Evolutionary conservation across 306 rosid species (phyloP).

Genomic region (Lupinus albus): DNA sequence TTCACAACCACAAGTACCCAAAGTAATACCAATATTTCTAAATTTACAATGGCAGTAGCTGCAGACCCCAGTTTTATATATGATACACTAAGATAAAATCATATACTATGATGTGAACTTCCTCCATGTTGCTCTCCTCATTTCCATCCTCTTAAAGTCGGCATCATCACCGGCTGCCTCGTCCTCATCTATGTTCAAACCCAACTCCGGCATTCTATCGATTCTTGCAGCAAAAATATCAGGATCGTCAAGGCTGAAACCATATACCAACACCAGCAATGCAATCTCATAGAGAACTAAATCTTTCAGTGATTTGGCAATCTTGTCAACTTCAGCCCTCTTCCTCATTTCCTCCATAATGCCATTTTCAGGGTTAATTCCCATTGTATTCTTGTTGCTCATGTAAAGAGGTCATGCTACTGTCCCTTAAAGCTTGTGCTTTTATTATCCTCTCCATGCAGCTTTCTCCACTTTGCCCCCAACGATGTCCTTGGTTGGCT

Average conservation of each 20-base stretch:
- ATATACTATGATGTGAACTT: conserved; percentile 41
- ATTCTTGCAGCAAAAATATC: conserved; percentile 56
- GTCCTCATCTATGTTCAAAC: conserved; percentile 57
- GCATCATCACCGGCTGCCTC: conserved; percentile 49
- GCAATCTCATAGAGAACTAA: conserved; percentile 59
- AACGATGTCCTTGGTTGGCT: conserved; percentile 52
- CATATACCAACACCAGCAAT: conserved; percentile 53
- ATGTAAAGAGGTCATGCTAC: conserved; percentile 62
- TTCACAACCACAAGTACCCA: neutral
- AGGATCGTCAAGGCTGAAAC: conserved; percentile 68
- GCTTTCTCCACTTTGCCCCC: conserved; percentile 65
- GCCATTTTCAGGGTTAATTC: conserved; percentile 67
- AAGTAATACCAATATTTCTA: neutral
- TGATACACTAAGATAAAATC: neutral
- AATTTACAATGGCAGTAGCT: neutral
- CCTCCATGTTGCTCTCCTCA: conserved; percentile 72
- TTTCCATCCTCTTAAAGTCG: conserved; percentile 55
- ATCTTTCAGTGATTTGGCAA: conserved; percentile 57
- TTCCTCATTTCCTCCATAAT: conserved; percentile 70
- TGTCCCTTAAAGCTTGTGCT: conserved; percentile 65
- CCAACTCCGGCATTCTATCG: conserved; percentile 64
- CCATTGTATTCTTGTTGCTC: conserved; percentile 71
- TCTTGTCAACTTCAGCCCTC: conserved; percentile 60
- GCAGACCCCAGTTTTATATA: neutral
- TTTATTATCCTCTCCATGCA: conserved; percentile 73